A percentile compares a stretch with the other conserved stretches of the same genome.
phyloP scores from a whole-genome alignment of 441 rosid genomes.

The Erodium texanum region DNA sequence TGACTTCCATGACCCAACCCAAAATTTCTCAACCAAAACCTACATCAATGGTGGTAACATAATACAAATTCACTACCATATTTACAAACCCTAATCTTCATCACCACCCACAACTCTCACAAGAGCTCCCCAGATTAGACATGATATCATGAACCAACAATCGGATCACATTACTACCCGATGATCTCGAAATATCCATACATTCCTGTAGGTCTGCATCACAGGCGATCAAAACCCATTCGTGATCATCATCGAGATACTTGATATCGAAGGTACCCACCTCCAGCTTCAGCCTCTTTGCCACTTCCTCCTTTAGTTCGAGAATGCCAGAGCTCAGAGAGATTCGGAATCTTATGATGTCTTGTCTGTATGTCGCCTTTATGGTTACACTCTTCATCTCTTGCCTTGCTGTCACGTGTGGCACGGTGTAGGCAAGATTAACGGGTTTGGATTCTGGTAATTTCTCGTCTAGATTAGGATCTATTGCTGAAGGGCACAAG shows the following conservation, averaged over 20 bases:
- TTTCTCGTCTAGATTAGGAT: too few relatives aligned
- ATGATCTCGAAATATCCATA: slow-evolving; percentile 55
- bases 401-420: slow-evolving; percentile 18
- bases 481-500: slow-evolving; percentile 30
- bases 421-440: slow-evolving; percentile 15
- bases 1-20: too few relatives aligned
- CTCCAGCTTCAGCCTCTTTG: slow-evolving; percentile 74
- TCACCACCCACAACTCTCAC: slow-evolving; percentile 69
- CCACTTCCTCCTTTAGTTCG: slow-evolving; percentile 70
- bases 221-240: slow-evolving; percentile 76
- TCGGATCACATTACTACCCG: slow-evolving; percentile 52
- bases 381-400: slow-evolving; percentile 46
- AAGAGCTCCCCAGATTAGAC: slow-evolving; percentile 67
- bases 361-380: slow-evolving; percentile 69
- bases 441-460: too few relatives aligned
- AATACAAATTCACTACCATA: neutral
- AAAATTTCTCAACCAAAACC: neutral
- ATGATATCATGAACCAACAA: slow-evolving; percentile 52
- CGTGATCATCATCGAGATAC: slow-evolving; percentile 77
- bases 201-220: slow-evolving; percentile 80
- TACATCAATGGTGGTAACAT: neutral
- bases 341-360: slow-evolving; percentile 72
- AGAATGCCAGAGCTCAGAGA: slow-evolving; percentile 33
- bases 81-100: neutral
- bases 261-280: slow-evolving; percentile 66